A percentile compares a stretch with the other conserved stretches of the same genome.
phyloP scores from a whole-genome alignment of 1,284 basidiomycete species.

The Coniferiporia sulphurascens region DNA sequence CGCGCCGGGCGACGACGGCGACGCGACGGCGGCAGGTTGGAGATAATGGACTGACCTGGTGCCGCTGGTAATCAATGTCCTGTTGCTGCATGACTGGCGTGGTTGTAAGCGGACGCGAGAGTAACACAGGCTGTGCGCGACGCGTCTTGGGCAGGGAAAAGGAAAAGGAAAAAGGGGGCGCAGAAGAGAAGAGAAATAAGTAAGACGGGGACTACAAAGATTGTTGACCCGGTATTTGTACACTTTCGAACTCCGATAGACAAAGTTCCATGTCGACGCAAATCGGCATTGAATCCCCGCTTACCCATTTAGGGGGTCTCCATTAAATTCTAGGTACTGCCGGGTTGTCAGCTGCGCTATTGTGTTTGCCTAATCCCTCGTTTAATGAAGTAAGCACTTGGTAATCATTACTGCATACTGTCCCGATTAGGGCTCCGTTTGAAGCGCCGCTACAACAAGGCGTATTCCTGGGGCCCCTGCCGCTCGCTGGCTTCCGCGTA shows the following conservation, averaged over 20 bases:
- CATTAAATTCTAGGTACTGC: no score
- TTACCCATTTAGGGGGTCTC: no score
- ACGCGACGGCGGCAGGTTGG: not conserved
- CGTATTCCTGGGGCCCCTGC: no score
- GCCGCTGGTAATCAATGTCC: not conserved
- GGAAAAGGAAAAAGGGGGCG: constrained; percentile 26
- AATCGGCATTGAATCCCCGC: no score
- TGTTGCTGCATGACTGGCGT: constrained; percentile 8
- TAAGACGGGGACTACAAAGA: not conserved
- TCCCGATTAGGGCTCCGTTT: no score
- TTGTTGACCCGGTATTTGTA: constrained; percentile 13
- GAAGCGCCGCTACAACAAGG: no score
- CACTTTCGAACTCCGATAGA: constrained; percentile 18
- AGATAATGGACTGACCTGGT: constrained; percentile 4
- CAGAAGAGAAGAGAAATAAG: not conserved
- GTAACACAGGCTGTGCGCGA: constrained; percentile 23
- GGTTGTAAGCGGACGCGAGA: constrained; percentile 2
- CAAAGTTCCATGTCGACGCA: no score
- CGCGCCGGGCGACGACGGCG: not conserved
- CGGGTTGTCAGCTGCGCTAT: no score
- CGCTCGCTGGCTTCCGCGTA: no score
- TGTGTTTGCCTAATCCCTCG: no score
- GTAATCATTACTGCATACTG: no score
- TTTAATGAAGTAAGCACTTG: no score
- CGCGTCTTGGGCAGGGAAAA: constrained; percentile 26